Evolutionary conservation across 2,329 filamentous ascomycete genomes (phyloP), one percentile per base, ranked within the genome.

Genomic region (Neonectria coccinea): DNA sequence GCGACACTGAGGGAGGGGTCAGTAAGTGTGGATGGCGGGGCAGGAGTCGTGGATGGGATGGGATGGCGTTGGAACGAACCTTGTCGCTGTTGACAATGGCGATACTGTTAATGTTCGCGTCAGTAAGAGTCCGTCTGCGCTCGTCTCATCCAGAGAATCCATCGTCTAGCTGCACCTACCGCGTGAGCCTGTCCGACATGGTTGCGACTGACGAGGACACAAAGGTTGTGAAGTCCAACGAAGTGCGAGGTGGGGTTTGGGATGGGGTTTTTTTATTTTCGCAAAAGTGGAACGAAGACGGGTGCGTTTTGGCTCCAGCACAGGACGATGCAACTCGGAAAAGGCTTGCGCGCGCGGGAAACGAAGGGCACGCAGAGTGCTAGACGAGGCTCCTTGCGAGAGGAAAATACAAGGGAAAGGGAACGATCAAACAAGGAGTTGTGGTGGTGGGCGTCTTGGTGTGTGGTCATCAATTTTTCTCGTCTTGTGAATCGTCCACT

Each of bases 51-150:
- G 54, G 55, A 59, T 61, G 62, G 57, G 63, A 67, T 67, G 62
- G 58, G 63, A 67, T 67, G 50, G 55, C 39, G 55, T 27, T 20
- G 44, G 39, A 42, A 70, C 72, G 66, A 70, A 96, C 93, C 91
- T 99, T 98, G 91, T 99, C 96, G 80, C 88, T 92, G 83, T 95
- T 98, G 86, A 99, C 93, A 85, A 99, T 99, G 77, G 96, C 96
- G 84, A 99, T 94, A 92, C 96, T 97, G 78, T 56, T 60, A 29
- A 67, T 18, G 44, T 10, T 25, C 20, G n/a, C 12, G 71, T 79
- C 58, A 80, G 78, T 56, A 36, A 27, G 27, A 57, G 20, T 51
- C 41, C 29, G 47, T 53, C 22, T 22, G 31, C 8, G 16, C 36
- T 20, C 5, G 1, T 41, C 31, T 27, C 18, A 2, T 47, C 12